A percentile compares a stretch with the other conserved stretches of the same genome.
Evolutionary conservation across 2,329 filamentous ascomycete species (phyloP).

Genomic region (Hortaea werneckii): DNA sequence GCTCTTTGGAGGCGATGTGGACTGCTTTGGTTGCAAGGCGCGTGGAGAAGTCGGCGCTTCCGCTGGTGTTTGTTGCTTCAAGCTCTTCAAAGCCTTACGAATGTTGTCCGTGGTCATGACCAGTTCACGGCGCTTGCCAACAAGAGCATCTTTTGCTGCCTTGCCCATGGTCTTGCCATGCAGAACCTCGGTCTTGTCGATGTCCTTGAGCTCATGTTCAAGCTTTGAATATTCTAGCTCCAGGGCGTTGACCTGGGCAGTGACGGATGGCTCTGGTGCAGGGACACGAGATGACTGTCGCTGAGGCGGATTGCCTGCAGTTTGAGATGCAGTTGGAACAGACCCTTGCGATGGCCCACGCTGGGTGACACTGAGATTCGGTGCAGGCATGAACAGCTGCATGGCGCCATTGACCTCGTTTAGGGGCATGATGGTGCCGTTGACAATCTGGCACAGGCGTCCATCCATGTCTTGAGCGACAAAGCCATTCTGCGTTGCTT

Average conservation of each 20-base stretch:
- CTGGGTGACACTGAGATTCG: constrained; percentile 24
- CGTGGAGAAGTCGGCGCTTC: constrained; percentile 17
- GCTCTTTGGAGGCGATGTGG: constrained; percentile 15
- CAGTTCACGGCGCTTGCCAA: constrained; percentile 24
- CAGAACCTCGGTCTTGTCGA: constrained; percentile 29
- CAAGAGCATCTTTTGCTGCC: constrained; percentile 21
- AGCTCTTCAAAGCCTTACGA: constrained; percentile 24
- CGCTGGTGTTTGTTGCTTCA: constrained; percentile 17
- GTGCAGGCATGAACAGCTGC: constrained; percentile 26
- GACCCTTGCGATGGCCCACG: constrained; percentile 2
- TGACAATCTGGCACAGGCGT: constrained; percentile 27
- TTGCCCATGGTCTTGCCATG: constrained; percentile 24
- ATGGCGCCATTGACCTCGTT: constrained; percentile 23
- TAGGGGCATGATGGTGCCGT: constrained; percentile 26
- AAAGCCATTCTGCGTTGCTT: constrained; percentile 27
- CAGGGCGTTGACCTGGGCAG: constrained; percentile 24
- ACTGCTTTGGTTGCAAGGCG: constrained; percentile 11
- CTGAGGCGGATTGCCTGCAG: neutral
- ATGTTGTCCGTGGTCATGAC: constrained; percentile 24
- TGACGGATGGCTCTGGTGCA: constrained; percentile 15
- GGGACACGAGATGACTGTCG: neutral
- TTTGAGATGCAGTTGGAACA: neutral
- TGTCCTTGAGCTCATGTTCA: constrained; percentile 25
- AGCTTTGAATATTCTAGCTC: constrained; percentile 28
- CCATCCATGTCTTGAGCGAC: constrained; percentile 27